Evolutionary conservation across 1,284 basidiomycete genomes (phyloP), one percentile per base, ranked within the genome.

Genomic region (Cutaneotrichosporon cyanovorans): DNA sequence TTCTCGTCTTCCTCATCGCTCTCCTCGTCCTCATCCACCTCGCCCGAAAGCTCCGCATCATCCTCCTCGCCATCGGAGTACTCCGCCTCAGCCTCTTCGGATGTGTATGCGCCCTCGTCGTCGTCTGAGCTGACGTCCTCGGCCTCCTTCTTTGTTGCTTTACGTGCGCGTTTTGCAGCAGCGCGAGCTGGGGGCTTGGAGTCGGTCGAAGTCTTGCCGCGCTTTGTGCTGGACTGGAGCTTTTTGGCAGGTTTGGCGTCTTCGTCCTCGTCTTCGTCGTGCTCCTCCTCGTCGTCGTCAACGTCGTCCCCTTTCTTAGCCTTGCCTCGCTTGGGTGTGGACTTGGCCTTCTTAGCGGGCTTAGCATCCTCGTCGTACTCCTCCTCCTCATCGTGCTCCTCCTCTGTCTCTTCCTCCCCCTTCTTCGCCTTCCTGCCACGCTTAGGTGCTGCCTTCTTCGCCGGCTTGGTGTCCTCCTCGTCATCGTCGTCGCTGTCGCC

Each of bases 221-320:
- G 25, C 20, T 34, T n/a, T n/a, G n/a, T n/a, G n/a, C n/a, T n/a
- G n/a, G n/a, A n/a, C n/a, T n/a, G n/a, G n/a, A n/a, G n/a, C n/a
- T n/a, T n/a, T n/a, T n/a, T 30, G 42, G n/a, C 16, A 18, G 34
- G 52, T 19, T 36, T 47, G 10, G 34, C 45, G 18, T 42, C 48
- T n/a, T 49, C 50, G 15, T 53, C 47, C 14, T 56, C 58, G 14
- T 10, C 37, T 41, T 42, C 36, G 7, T 11, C 21, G 25, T 36
- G 21, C 18, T 40, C 19, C n/a, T 37, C 31, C n/a, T 22, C 39
- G 30, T 41, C 12, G 19, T 37, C 20, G 7, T 37, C 20, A 21
- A 5, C 11, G 18, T 43, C 32, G 33, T 43, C 42, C 32, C 33
- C 28, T n/a, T 21, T 34, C 37, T 21, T 14, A n/a, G 19, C 18